Evolutionary conservation across 1,284 basidiomycete species (phyloP).

Genomic region (Apiotrichum veenhuisii): DNA sequence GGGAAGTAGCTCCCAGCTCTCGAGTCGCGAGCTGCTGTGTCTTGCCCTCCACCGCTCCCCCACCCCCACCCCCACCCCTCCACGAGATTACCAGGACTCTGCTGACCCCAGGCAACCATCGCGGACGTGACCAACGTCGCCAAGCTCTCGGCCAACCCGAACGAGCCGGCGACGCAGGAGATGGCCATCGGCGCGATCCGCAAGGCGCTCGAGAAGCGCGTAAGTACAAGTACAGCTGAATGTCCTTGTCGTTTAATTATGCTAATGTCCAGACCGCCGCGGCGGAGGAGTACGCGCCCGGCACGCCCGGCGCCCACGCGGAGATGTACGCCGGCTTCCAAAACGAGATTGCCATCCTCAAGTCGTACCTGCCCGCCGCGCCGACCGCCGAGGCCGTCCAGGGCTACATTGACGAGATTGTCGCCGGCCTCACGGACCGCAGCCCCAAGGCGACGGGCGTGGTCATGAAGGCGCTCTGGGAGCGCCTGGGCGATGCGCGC

Average conservation of each 20-base stretch:
- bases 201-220: constrained; percentile 43
- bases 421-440: constrained; percentile 23
- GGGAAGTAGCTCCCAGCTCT: too few species aligned
- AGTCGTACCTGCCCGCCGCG: constrained; percentile 34
- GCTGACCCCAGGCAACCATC: constrained; percentile 30
- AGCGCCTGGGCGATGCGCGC: constrained; percentile 39
- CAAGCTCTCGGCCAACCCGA: constrained; percentile 38
- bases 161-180: constrained; percentile 33
- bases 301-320: constrained; percentile 29
- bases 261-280: neutral
- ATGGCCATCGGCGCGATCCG: constrained; percentile 34
- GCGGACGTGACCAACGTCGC: constrained; percentile 41
- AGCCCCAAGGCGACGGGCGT: constrained; percentile 32
- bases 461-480: constrained; percentile 43
- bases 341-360: constrained; percentile 35
- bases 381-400: constrained; percentile 35
- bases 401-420: constrained; percentile 30
- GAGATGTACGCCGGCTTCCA: constrained; percentile 33
- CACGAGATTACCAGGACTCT: too few species aligned
- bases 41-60: neutral
- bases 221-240: too few species aligned
- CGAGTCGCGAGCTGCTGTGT: too few species aligned
- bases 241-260: too few species aligned
- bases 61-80: neutral
- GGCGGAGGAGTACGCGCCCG: constrained; percentile 35